Percentiles rank a stretch among this genome's conserved stretches.
phyloP scores from a whole-genome alignment of 306 rosid genomes.

The Datisca glomerata region DNA sequence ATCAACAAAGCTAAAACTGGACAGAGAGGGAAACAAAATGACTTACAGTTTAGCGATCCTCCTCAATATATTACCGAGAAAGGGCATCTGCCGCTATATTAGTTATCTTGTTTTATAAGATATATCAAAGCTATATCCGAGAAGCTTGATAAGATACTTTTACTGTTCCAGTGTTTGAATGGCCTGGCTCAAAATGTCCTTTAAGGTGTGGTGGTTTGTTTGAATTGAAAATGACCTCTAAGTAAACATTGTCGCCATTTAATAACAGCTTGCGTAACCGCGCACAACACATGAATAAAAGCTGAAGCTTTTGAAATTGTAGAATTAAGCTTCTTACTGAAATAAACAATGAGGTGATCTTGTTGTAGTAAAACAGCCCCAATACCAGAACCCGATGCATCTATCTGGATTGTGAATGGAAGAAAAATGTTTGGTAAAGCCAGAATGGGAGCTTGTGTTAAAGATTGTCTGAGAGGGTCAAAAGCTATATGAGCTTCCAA shows the following conservation, averaged over 20 bases:
- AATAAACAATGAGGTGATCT: neutral
- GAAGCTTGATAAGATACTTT: neutral
- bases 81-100: neutral
- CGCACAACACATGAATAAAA: neutral
- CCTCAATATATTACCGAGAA: too few species aligned
- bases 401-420: neutral
- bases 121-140: neutral
- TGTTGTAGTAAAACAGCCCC: neutral
- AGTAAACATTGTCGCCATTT: constrained; percentile 2
- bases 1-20: too few species aligned
- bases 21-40: too few species aligned
- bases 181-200: neutral
- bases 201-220: neutral
- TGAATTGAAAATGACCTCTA: neutral
- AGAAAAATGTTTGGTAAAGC: neutral
- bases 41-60: too few species aligned
- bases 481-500: neutral
- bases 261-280: neutral
- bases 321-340: neutral
- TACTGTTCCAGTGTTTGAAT: neutral
- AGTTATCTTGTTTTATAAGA: neutral
- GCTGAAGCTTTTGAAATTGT: neutral
- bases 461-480: neutral
- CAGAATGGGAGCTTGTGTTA: neutral
- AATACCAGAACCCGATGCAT: neutral